phyloP scores from a whole-genome alignment of 176 grass and related monocot species.

The Chloris gayana region DNA sequence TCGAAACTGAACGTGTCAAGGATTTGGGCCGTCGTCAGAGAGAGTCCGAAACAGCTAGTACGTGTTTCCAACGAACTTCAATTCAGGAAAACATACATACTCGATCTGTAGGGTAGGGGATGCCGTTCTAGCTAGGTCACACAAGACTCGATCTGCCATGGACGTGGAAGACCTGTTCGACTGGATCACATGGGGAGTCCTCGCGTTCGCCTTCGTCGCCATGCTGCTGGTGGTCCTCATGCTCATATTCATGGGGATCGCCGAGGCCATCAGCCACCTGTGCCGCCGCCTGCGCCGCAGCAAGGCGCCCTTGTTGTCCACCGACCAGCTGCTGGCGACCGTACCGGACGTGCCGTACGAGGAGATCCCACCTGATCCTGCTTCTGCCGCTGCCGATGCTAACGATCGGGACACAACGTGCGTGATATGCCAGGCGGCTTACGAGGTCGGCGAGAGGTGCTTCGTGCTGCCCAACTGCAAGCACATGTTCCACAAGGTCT shows the following conservation, averaged over 20 bases:
- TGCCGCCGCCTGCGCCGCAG: too few species aligned
- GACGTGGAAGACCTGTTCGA: neutral
- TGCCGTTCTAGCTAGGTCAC: too few species aligned
- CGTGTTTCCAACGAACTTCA: too few species aligned
- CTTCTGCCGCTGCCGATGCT: too few species aligned
- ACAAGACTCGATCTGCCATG: too few species aligned
- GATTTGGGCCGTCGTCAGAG: too few species aligned
- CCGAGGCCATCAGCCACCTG: neutral
- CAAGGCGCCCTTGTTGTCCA: too few species aligned
- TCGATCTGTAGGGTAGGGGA: too few species aligned
- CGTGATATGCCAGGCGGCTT: neutral
- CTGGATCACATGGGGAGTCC: neutral
- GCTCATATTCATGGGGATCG: neutral
- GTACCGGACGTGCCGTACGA: neutral
- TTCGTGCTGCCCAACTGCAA: neutral
- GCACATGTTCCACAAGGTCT: neutral
- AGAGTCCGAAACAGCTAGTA: too few species aligned
- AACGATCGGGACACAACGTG: neutral
- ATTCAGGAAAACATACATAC: too few species aligned
- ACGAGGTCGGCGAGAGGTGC: neutral
- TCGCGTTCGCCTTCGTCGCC: neutral
- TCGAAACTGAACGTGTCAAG: too few species aligned
- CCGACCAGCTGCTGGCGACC: neutral
- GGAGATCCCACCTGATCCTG: neutral
- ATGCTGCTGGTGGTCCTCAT: neutral